Conservation (phyloP, 495 filamentous ascomycete genomes). For the Neurospora sp. region DNA sequence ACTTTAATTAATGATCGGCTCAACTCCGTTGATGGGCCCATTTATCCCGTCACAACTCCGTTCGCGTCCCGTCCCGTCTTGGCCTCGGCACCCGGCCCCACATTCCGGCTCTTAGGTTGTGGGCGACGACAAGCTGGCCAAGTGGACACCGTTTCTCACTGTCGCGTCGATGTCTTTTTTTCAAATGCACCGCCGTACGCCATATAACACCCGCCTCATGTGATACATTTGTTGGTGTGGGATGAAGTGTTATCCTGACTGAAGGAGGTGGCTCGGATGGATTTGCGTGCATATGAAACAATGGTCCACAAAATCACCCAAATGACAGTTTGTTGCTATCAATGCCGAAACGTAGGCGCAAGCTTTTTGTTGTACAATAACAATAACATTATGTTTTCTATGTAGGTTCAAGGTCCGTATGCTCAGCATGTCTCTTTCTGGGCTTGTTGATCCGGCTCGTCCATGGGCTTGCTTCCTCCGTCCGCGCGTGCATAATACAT, state of each 20-base stretch:
- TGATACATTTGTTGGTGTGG: too few species aligned
- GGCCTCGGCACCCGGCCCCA: background rate
- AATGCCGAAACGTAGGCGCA: background rate
- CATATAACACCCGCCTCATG: too few species aligned
- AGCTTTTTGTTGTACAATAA: background rate
- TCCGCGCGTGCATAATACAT: background rate
- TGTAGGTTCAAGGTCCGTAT: background rate
- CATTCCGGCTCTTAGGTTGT: background rate
- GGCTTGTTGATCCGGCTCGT: background rate
- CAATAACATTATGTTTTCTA: background rate
- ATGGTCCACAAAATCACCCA: background rate
- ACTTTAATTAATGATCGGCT: background rate
- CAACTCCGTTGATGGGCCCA: background rate
- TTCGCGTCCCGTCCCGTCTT: background rate
- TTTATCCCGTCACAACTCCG: background rate
- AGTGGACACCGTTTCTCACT: background rate
- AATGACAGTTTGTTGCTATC: background rate
- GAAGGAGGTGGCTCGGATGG: background rate
- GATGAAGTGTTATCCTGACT: background rate
- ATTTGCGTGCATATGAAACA: background rate
- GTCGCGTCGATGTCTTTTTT: background rate
- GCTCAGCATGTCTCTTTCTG: background rate
- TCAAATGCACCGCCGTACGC: too few species aligned
- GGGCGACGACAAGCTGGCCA: background rate
- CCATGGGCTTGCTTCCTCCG: background rate